A percentile compares a stretch with the other conserved stretches of the same genome.
phyloP scores from a whole-genome alignment of 2,329 filamentous ascomycete species.

The Penicillium sp. region DNA sequence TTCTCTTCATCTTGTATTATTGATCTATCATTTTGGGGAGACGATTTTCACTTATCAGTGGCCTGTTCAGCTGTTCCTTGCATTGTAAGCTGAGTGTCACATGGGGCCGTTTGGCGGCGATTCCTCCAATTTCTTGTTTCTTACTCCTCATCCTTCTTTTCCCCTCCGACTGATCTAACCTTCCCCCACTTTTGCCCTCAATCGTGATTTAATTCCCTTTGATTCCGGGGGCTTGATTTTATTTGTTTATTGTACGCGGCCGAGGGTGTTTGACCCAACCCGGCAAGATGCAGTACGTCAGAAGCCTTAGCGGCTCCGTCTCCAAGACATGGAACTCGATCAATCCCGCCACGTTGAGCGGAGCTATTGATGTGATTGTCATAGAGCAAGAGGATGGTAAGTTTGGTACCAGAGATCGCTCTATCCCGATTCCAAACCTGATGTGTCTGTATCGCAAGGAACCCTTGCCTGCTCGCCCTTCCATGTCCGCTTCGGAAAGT shows the following conservation, averaged over 20 bases:
- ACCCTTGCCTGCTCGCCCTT: constrained; percentile 89
- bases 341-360: constrained; percentile 94
- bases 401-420: not conserved
- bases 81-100: constrained; percentile 32
- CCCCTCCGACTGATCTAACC: constrained; percentile 12
- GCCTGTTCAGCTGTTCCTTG: constrained; percentile 17
- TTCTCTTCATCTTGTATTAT: not conserved
- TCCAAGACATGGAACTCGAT: constrained; percentile 99
- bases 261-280: constrained; percentile 17
- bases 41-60: not conserved
- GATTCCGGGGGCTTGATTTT: not conserved
- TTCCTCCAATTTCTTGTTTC: constrained; percentile 25
- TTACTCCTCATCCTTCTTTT: constrained; percentile 5
- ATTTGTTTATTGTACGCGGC: constrained; percentile 4
- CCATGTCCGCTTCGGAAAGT: constrained; percentile 98
- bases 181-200: constrained; percentile 9
- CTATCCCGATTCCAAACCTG: not conserved
- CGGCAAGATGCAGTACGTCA: constrained; percentile 88
- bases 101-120: constrained; percentile 36
- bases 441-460: constrained; percentile 37
- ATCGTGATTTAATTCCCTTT: constrained; percentile 7
- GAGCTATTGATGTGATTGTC: constrained; percentile 98
- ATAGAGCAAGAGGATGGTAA: constrained; percentile 92
- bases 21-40: not conserved
- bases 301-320: constrained; percentile 90